Percentiles rank a stretch among this genome's conserved stretches.
These are phyloP conservation scores for Gamsiella multidivaricata DNA, from an alignment of 192 early-diverging fungal genomes.

Conservation along the genomic window DNA sequence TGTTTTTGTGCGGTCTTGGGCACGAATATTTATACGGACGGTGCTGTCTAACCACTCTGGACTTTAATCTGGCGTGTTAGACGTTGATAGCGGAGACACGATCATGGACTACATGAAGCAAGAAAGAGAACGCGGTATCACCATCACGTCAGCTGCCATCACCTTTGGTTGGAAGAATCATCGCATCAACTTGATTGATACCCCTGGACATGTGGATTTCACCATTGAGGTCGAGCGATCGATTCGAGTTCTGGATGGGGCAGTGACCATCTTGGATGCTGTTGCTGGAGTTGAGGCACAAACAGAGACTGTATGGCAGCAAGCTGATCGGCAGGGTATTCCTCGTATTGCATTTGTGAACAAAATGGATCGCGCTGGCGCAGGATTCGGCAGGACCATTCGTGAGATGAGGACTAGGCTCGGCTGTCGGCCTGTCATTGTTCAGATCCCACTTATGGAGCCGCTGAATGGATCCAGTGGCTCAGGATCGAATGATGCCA, in stretches of 20 bases:
- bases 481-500: constrained; percentile 49
- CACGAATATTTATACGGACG: too few relatives aligned
- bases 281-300: constrained; percentile 98
- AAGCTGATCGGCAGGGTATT: constrained; percentile 83
- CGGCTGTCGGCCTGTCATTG: constrained; percentile 71
- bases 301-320: constrained; percentile 94
- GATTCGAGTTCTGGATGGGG: constrained; percentile 93
- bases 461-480: background rate
- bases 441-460: constrained; percentile 77
- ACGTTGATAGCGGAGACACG: constrained; percentile 93
- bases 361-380: constrained; percentile 94
- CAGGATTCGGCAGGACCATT: constrained; percentile 69
- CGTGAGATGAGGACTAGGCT: constrained; percentile 68
- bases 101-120: constrained; percentile 92
- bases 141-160: constrained; percentile 93
- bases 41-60: too few relatives aligned
- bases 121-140: constrained; percentile 94
- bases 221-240: constrained; percentile 95
- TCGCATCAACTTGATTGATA: constrained; percentile 94
- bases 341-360: constrained; percentile 93
- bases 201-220: constrained; percentile 96
- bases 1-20: too few relatives aligned
- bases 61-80: too few relatives aligned
- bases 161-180: constrained; percentile 81
- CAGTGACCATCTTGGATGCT: constrained; percentile 91